Percentiles rank a stretch among this genome's conserved stretches.
These are phyloP conservation scores for Xylaria castorea DNA, from an alignment of 495 filamentous ascomycete genomes.

Conservation along the genomic window DNA sequence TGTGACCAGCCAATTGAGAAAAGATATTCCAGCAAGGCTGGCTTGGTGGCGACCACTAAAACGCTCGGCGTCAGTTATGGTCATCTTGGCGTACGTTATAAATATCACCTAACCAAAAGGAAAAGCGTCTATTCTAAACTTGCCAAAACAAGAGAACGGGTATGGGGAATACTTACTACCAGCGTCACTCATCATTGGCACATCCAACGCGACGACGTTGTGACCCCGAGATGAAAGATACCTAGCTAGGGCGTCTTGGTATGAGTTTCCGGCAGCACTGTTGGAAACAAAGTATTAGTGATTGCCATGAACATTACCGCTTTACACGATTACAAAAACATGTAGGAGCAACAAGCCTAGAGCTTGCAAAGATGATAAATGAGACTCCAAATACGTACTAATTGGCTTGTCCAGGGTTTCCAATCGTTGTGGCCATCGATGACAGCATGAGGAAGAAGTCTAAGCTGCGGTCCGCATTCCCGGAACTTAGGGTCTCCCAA, in stretches of 20 bases:
- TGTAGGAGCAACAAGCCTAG: background rate
- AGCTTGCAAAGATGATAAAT: background rate
- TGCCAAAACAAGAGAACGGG: too few species aligned
- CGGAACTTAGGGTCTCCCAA: background rate
- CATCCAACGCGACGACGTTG: background rate
- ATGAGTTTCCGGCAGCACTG: background rate
- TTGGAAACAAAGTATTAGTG: background rate
- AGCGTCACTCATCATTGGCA: conserved; percentile 5
- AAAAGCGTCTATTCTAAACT: too few species aligned
- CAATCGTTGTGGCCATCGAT: background rate
- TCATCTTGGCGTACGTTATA: background rate
- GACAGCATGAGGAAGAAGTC: background rate
- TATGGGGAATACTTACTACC: background rate
- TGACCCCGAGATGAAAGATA: background rate
- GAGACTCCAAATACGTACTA: background rate
- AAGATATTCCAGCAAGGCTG: background rate
- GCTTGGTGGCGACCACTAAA: background rate
- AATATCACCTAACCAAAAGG: background rate
- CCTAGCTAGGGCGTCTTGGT: background rate
- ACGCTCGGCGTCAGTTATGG: background rate
- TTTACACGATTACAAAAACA: background rate
- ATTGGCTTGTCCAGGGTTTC: background rate
- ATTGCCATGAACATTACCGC: background rate
- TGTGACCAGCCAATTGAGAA: background rate
- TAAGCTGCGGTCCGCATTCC: background rate